Evolutionary conservation across 2,329 filamentous ascomycete species (phyloP).

Genomic region (Geosmithia morbida): DNA sequence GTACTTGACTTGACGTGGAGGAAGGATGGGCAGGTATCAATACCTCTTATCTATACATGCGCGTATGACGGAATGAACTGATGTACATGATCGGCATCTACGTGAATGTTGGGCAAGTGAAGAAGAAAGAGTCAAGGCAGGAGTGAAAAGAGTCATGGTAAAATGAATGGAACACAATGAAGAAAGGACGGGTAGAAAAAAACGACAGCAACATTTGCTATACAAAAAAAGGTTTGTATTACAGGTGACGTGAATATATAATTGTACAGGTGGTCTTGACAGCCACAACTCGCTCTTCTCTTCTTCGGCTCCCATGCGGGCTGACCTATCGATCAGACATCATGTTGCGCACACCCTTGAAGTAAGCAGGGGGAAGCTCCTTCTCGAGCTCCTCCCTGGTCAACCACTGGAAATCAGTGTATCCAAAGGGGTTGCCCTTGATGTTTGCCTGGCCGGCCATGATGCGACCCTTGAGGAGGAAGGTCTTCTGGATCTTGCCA

Average conservation of each 20-base stretch:
- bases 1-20: too few species aligned
- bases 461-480: constrained; percentile 93
- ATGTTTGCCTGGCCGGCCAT: constrained; percentile 92
- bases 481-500: constrained; percentile 61
- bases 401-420: constrained; percentile 83
- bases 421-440: constrained; percentile 51
- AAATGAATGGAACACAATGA: too few species aligned
- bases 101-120: not conserved
- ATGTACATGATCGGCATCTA: not conserved
- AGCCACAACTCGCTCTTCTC: not conserved
- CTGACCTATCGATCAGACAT: constrained; percentile 48
- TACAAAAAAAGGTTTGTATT: not conserved
- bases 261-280: constrained; percentile 5
- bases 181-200: too few species aligned
- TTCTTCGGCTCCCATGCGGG: too few species aligned
- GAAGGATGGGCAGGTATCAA: too few species aligned
- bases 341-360: constrained; percentile 65
- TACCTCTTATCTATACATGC: too few species aligned
- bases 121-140: too few species aligned
- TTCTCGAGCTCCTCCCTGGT: constrained; percentile 74
- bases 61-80: not conserved
- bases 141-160: too few species aligned
- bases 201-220: not conserved
- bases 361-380: constrained; percentile 55
- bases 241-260: constrained; percentile 1